Base-by-base conservation (phyloP, 176 grass and related monocot species). In the Saccharum spontaneum region DNA sequence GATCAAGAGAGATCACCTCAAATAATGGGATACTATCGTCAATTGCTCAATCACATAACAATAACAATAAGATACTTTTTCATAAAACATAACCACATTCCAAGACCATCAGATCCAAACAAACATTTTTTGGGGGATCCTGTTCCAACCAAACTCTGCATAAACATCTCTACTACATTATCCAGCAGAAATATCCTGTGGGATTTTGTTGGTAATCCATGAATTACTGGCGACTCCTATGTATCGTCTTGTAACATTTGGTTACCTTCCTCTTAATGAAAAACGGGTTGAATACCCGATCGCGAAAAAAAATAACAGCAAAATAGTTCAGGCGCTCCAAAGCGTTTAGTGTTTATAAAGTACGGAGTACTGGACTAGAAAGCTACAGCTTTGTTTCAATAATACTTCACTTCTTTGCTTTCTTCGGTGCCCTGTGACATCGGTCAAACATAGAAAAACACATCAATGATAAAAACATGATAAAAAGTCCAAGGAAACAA, bases 101-200 rank as follows among this genome's bases (percentile, higher is more conserved):
- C 10, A 2, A 18, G 5, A 18, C 1, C 15, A 52, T 52, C 49
- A 18, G 49, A 18, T 52, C 49, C 50, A 55, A 20, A 55, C 18
- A 55, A 55, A 55, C 50, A 55, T 55, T 55, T 28, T 54, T 54
- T 54, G 16, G 17, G 50, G 16, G 2, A 2, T 20, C 50, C 50
- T 64, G 40, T 39, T 60, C 49, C 61, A n/a, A 78, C 50, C 1
- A 71, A 83, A 82, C 48, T 82, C 28, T 61, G 72, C 63, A 70
- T 82, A 82, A 82, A 63, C 52, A 78, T 78, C 52, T 78, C 79
- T 83, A 66, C 65, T 63, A 77, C 73, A 88, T 13, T 23, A 71
- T 71, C 73, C 65, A 71, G 63, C 39, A 28, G 1, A 28, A 28
- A 28, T 28, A 28, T 28, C 28, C 28, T 28, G 28, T 28, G 28